phyloP scores from a whole-genome alignment of 2,329 filamentous ascomycete species.

The Sporothrix pseudoabietina region DNA sequence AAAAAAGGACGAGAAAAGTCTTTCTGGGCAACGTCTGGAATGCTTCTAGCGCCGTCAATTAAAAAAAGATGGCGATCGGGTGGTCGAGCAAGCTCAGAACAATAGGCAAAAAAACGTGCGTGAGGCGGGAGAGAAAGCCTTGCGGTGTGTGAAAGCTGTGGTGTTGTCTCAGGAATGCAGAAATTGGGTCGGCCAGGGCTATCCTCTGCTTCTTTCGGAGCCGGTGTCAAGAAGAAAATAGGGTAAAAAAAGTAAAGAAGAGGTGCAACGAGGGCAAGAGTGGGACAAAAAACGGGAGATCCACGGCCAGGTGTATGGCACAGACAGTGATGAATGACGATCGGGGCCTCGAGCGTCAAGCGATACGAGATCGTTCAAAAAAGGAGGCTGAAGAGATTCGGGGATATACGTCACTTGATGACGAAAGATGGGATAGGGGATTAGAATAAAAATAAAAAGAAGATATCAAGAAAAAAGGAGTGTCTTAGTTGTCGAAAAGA shows the following conservation, averaged over 20 bases:
- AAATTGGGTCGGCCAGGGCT: neutral
- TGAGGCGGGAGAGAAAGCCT: slow-evolving; percentile 20
- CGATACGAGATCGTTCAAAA: neutral
- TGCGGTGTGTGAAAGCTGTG: neutral
- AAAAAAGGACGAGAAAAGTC: neutral
- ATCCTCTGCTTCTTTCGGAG: slow-evolving; percentile 8
- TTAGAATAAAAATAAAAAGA: neutral
- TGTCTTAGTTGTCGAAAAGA: neutral
- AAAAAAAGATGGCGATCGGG: slow-evolving; percentile 6
- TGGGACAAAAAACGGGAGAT: neutral
- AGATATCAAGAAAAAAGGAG: neutral
- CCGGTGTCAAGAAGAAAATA: slow-evolving; percentile 11
- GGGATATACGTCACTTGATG: slow-evolving; percentile 5
- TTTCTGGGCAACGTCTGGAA: slow-evolving; percentile 7
- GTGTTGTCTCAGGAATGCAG: slow-evolving; percentile 23
- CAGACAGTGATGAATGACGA: neutral
- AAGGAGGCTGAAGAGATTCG: neutral
- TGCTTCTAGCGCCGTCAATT: slow-evolving; percentile 13
- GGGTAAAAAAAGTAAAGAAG: neutral
- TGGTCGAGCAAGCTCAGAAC: neutral
- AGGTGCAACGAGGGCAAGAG: neutral
- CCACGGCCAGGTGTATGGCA: neutral
- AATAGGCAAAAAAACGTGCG: slow-evolving; percentile 17
- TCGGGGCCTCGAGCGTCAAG: neutral
- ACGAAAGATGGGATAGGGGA: neutral